A percentile compares a stretch with the other conserved stretches of the same genome.
Conservation (phyloP, 2,329 filamentous ascomycete genomes). For the Monilinia laxa region DNA sequence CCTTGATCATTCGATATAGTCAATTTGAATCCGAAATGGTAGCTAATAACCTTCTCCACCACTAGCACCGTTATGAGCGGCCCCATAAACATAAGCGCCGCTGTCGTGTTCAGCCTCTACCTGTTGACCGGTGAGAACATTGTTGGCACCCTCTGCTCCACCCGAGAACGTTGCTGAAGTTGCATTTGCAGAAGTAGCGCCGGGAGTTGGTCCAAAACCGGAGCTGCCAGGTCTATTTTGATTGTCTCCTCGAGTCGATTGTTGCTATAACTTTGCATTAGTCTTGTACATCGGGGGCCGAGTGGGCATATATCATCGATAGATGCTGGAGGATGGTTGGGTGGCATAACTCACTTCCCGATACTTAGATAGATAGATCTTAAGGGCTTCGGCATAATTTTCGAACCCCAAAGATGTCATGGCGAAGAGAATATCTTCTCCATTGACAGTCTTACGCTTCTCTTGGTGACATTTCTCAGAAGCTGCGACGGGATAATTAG, state of each 20-base stretch:
- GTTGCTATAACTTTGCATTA: slow-evolving; percentile 38
- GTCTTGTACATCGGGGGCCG: slow-evolving; percentile 14
- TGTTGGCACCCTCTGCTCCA: slow-evolving; percentile 39
- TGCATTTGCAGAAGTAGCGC: slow-evolving; percentile 43
- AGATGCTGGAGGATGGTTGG: slow-evolving; percentile 14
- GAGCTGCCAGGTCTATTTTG: slow-evolving; percentile 54
- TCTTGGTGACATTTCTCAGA: slow-evolving; percentile 99
- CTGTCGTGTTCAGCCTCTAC: slow-evolving; percentile 41
- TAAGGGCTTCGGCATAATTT: slow-evolving; percentile 96
- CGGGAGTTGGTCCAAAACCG: slow-evolving; percentile 49
- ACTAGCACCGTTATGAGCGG: slow-evolving; percentile 57
- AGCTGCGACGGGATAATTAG: slow-evolving; percentile 54
- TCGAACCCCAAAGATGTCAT: slow-evolving; percentile 99
- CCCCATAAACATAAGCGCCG: slow-evolving; percentile 45
- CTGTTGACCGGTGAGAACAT: slow-evolving; percentile 39
- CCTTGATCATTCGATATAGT: slow-evolving; percentile 12
- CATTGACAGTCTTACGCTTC: slow-evolving; percentile 98
- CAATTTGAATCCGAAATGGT: slow-evolving; percentile 18
- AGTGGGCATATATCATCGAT: slow-evolving; percentile 22
- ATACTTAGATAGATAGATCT: slow-evolving; percentile 97
- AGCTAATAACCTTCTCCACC: slow-evolving; percentile 36
- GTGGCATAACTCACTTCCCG: slow-evolving; percentile 73
- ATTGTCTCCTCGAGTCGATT: slow-evolving; percentile 68
- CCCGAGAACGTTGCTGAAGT: slow-evolving; percentile 37
- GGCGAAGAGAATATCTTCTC: slow-evolving; percentile 96